phyloP scores from a whole-genome alignment of 495 filamentous ascomycete species.

The Xylaria scruposa region DNA sequence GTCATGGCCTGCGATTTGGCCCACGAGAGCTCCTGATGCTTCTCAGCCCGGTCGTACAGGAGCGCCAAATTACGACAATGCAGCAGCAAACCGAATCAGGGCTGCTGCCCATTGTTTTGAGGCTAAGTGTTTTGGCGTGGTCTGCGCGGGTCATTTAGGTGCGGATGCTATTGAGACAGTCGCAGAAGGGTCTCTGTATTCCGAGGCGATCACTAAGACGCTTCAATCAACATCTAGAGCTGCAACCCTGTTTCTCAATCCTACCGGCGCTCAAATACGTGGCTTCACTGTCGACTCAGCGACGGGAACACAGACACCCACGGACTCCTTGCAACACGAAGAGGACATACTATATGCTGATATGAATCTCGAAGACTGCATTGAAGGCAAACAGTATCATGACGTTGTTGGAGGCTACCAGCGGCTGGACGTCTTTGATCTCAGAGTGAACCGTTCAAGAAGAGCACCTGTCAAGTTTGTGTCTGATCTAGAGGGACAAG shows the following conservation, averaged over 20 bases:
- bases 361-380: constrained; percentile 44
- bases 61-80: constrained; percentile 48
- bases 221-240: constrained; percentile 38
- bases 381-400: constrained; percentile 55
- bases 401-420: constrained; percentile 55
- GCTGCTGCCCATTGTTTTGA: constrained; percentile 55
- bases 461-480: constrained; percentile 18
- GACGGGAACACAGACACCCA: constrained; percentile 26
- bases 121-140: constrained; percentile 52
- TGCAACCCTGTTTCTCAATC: constrained; percentile 48
- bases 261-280: constrained; percentile 42
- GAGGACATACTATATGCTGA: constrained; percentile 54
- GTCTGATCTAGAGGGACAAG: neutral
- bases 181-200: constrained; percentile 24
- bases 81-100: constrained; percentile 47
- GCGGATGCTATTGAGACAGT: constrained; percentile 35
- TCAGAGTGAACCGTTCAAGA: constrained; percentile 46
- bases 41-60: constrained; percentile 12
- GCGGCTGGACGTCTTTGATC: constrained; percentile 49
- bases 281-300: constrained; percentile 34
- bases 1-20: constrained; percentile 44
- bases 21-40: constrained; percentile 38
- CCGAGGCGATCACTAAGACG: constrained; percentile 23
- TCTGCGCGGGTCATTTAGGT: constrained; percentile 44
- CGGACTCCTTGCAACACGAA: constrained; percentile 42